A percentile compares a stretch with the other conserved stretches of the same genome.
Conservation (phyloP, 495 filamentous ascomycete genomes). For the Penicillium verhagenii region DNA sequence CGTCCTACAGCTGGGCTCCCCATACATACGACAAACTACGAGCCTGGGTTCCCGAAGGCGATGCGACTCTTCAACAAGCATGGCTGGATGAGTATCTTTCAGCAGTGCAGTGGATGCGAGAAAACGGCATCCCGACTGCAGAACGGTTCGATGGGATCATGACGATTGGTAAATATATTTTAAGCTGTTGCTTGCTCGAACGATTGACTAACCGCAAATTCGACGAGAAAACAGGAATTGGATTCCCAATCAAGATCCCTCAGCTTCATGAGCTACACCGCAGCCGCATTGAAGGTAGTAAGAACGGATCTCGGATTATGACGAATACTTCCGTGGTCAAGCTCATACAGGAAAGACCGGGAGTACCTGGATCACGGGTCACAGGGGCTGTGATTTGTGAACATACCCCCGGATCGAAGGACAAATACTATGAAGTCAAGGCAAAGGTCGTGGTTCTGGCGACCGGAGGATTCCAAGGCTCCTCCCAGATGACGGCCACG, state of each 20-base stretch:
- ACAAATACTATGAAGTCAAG: conserved; percentile 15
- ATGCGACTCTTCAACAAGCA: conserved; percentile 22
- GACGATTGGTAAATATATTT: conserved; percentile 21
- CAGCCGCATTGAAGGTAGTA: conserved; percentile 12
- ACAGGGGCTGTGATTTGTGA: conserved; percentile 20
- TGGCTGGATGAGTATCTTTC: conserved; percentile 26
- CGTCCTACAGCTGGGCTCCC: conserved; percentile 22
- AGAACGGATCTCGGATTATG: conserved; percentile 13
- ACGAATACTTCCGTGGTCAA: conserved; percentile 21
- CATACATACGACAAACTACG: conserved; percentile 22
- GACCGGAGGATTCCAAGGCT: conserved; percentile 28
- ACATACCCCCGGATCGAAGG: neutral
- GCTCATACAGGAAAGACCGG: conserved; percentile 19
- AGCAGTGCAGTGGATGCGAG: conserved; percentile 31
- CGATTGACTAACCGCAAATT: neutral
- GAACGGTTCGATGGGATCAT: conserved; percentile 29
- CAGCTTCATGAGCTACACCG: conserved; percentile 18
- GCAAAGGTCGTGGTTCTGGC: conserved; percentile 24
- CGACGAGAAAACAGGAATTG: conserved; percentile 18
- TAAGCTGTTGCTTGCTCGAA: neutral
- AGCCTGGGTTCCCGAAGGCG: conserved; percentile 25
- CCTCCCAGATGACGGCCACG: conserved; percentile 13
- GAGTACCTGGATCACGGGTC: conserved; percentile 17
- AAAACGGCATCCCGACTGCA: conserved; percentile 22
- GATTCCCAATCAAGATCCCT: conserved; percentile 25